Conservation (phyloP, 768 basidiomycete genomes). For the Phylloporus arenicola region DNA sequence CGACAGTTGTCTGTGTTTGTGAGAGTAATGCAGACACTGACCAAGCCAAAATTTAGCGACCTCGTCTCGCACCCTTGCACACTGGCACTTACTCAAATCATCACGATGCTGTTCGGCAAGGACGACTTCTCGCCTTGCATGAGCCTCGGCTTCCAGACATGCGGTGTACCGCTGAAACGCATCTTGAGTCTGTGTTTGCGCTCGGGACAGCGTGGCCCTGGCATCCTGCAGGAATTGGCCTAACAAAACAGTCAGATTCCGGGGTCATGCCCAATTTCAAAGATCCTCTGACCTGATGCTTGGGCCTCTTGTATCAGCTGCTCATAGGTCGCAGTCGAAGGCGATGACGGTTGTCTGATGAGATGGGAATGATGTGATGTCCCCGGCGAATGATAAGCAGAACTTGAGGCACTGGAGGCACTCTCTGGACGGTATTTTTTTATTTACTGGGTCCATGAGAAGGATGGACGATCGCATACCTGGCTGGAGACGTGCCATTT, state of each 20-base stretch:
- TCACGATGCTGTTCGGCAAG: constrained; percentile 68
- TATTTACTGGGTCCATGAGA: constrained; percentile 1
- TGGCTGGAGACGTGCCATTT: constrained; percentile 33
- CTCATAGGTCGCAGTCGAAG: constrained; percentile 46
- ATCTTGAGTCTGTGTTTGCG: constrained; percentile 69
- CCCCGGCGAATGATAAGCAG: constrained; percentile 30
- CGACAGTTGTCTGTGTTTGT: constrained; percentile 31
- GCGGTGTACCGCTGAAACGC: constrained; percentile 65
- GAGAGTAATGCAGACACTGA: constrained; percentile 32
- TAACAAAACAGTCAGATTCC: constrained; percentile 24
- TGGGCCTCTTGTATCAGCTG: constrained; percentile 54
- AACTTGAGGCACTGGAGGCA: constrained; percentile 27
- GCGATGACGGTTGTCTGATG: constrained; percentile 46
- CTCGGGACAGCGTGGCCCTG: constrained; percentile 53
- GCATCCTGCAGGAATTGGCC: constrained; percentile 60
- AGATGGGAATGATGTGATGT: constrained; percentile 29
- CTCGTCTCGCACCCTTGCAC: constrained; percentile 11
- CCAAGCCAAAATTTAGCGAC: constrained; percentile 12
- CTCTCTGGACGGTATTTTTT: constrained; percentile 17
- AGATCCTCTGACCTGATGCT: constrained; percentile 47
- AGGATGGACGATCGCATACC: constrained; percentile 16
- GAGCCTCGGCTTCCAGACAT: constrained; percentile 61
- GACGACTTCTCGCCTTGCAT: constrained; percentile 58
- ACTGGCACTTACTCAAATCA: constrained; percentile 39
- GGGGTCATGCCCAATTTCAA: constrained; percentile 1